Base-by-base conservation (phyloP, 208 protist genomes). In the Wallacemonas sp. region DNA sequence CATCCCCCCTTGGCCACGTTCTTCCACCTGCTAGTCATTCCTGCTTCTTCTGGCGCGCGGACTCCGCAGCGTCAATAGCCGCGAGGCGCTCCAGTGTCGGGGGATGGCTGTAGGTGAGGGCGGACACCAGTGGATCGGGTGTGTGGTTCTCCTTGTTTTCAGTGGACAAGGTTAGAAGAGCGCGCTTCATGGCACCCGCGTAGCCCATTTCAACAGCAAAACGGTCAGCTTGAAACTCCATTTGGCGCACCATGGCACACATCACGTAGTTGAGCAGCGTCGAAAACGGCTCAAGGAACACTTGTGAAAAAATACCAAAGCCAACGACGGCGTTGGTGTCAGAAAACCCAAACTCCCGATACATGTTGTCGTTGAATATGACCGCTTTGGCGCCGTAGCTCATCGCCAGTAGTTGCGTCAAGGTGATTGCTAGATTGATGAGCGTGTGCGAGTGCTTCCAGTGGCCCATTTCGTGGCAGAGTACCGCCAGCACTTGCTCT, bases 401-500 rank as follows among this genome's bases (percentile, higher is more conserved):
- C 33, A 88, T 72, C 19, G 59, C 71, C 22, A 88, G 63, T 19
- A 91, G 58, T 41, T 90, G 77, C 5, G 42, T 36, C 33, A 90
- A 34, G 3, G 27, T 45, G 37, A 87, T 66, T 32, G 30, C 55
- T n/a, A 86, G 17, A 13, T 68, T 64, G 38, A 75, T 34, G 33
- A 52, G 64, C 12, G 73, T 81, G 73, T 97, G 89, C 21, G 44
- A 68, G 63, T 86, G 68, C 34, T 91, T 76, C 89, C 91, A 96
- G 73, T 97, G 93, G 19, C 91, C 91, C 4, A 97, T 66, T 71
- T 97, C 93, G 74, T 97, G 93, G 34, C 77, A 83, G 4, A 97
- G 71, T 1, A 96, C 80, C 1, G 88, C 83, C 1, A 91, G 19
- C 4, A 97, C 48, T 10, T 78, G 53, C 33, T 83, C 81, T 10